Evolutionary conservation across 1,139 yeast genomes (phyloP).

Genomic region (Barnettozyma hawaiiensis): DNA sequence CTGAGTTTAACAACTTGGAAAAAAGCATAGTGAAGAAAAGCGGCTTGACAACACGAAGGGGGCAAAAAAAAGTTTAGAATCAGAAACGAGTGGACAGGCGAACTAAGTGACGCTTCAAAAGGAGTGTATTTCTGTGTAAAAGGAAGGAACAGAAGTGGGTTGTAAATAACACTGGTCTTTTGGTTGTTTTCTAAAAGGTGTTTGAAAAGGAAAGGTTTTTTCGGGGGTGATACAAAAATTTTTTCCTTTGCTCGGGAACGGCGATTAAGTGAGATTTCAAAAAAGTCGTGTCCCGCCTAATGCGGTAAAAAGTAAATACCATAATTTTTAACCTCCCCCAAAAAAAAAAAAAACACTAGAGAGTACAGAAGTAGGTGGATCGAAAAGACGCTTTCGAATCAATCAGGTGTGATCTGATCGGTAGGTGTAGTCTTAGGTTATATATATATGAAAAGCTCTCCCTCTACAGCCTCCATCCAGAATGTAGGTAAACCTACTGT

Average conservation of each 20-base stretch:
- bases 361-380: too few species aligned
- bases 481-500: too few species aligned
- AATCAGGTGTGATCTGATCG: too few species aligned
- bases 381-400: too few species aligned
- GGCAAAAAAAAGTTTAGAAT: background rate
- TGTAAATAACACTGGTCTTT: constrained; percentile 8
- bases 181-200: constrained; percentile 1
- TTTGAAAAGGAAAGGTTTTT: background rate
- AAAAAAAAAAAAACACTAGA: too few species aligned
- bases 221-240: background rate
- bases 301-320: constrained; percentile 1
- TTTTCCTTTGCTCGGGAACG: too few species aligned
- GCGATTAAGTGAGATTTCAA: too few species aligned
- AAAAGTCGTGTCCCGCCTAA: too few species aligned
- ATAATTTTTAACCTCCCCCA: background rate
- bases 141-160: constrained; percentile 30
- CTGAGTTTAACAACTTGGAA: constrained; percentile 25
- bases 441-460: too few species aligned
- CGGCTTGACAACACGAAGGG: too few species aligned
- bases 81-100: constrained; percentile 6
- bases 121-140: constrained; percentile 25
- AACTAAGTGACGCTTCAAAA: constrained; percentile 1
- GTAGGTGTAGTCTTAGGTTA: too few species aligned
- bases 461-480: too few species aligned
- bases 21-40: constrained; percentile 33